These are phyloP conservation scores for Pseudocercospora ulei DNA, from an alignment of 2,329 filamentous ascomycete species.

Conservation along the genomic window DNA sequence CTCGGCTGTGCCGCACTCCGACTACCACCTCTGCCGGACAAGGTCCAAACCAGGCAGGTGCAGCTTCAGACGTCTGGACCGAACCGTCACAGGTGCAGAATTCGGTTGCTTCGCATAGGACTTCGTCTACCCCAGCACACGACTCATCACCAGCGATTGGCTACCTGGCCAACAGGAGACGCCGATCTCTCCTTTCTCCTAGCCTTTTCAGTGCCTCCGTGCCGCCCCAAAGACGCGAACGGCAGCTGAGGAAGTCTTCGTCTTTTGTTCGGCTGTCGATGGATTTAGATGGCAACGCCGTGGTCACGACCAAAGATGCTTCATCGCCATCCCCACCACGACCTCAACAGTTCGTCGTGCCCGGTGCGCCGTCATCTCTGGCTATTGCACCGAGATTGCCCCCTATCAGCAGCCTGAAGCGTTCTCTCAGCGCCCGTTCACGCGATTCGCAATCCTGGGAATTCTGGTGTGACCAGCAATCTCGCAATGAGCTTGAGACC, in stretches of 20 bases:
- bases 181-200: conserved; percentile 35
- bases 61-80: not conserved
- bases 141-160: conserved; percentile 13
- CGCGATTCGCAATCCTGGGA: conserved; percentile 86
- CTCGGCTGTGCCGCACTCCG: too few relatives aligned
- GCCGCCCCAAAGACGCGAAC: conserved; percentile 8
- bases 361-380: conserved; percentile 40
- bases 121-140: not conserved
- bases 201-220: conserved; percentile 11
- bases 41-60: not conserved
- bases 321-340: conserved; percentile 59
- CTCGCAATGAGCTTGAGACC: conserved; percentile 66
- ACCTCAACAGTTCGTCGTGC: conserved; percentile 19
- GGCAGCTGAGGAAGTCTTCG: conserved; percentile 28
- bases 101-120: not conserved
- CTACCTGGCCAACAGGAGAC: conserved; percentile 42
- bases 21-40: not conserved
- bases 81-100: not conserved
- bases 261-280: conserved; percentile 66
- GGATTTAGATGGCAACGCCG: conserved; percentile 83
- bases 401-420: conserved; percentile 30
- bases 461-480: conserved; percentile 73
- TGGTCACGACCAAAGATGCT: conserved; percentile 61
- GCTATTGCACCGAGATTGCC: conserved; percentile 1
- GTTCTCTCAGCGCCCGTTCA: conserved; percentile 58